Percentiles rank a stretch among this genome's conserved stretches.
Conservation (phyloP, 148 eudicot species). For the Nyssa sinensis region DNA sequence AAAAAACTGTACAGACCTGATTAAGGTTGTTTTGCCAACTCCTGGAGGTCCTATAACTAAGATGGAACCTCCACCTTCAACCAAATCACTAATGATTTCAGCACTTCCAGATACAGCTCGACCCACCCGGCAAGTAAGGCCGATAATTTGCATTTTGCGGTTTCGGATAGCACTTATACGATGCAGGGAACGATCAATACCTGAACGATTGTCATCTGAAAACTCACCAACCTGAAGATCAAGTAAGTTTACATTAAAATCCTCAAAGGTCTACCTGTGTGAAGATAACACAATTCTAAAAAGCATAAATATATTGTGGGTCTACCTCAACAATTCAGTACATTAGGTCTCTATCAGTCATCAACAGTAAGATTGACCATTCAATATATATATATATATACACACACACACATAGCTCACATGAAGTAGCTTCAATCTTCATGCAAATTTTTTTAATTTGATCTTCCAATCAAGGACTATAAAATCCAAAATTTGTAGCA, state of each 20-base stretch:
- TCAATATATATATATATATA: background rate
- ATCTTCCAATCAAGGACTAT: background rate
- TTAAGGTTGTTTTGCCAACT: conserved; percentile 96
- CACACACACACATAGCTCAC: background rate
- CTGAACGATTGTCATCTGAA: conserved; percentile 96
- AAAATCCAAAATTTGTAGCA: no score
- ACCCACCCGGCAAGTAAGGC: conserved; percentile 98
- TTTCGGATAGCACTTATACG: conserved; percentile 98
- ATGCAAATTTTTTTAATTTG: no score
- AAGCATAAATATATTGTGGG: background rate
- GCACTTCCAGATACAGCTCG: conserved; percentile 98
- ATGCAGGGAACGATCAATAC: conserved; percentile 87
- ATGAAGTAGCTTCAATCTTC: no score
- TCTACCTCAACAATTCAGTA: background rate
- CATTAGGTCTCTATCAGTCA: conserved; percentile 15
- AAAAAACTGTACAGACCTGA: conserved; percentile 53
- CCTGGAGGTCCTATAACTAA: conserved; percentile 99
- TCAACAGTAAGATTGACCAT: background rate
- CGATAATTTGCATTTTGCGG: conserved; percentile 87
- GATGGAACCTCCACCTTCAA: conserved; percentile 89
- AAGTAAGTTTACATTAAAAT: conserved; percentile 14
- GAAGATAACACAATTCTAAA: background rate
- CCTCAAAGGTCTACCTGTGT: background rate
- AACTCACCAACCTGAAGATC: conserved; percentile 90
- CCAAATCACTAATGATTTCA: conserved; percentile 81